phyloP scores from a whole-genome alignment of 1,284 basidiomycete species.

The Ceratobasidium sp. region DNA sequence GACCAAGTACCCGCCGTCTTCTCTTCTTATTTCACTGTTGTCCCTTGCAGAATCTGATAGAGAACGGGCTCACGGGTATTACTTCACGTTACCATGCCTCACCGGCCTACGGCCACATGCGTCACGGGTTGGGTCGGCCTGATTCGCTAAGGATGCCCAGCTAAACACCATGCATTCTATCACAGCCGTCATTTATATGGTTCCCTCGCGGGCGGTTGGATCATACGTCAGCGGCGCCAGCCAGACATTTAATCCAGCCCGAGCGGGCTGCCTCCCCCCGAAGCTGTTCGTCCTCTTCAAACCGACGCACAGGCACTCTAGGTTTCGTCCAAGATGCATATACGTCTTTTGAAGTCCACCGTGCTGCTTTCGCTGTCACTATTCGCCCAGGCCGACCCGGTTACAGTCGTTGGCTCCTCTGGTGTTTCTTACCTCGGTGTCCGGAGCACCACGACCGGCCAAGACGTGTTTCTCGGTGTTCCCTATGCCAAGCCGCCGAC shows the following conservation, averaged over 20 bases:
- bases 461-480: constrained; percentile 46
- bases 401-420: constrained; percentile 1
- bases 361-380: neutral
- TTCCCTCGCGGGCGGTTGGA: neutral
- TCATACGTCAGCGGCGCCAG: constrained; percentile 5
- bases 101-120: too few relatives aligned
- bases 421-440: constrained; percentile 37
- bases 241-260: neutral
- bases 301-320: neutral
- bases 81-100: too few relatives aligned
- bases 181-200: constrained; percentile 6
- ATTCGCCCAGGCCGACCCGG: neutral
- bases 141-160: neutral
- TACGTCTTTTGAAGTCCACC: neutral
- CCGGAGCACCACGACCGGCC: constrained; percentile 33
- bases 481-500: constrained; percentile 46
- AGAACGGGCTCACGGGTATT: too few relatives aligned
- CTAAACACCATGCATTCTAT: constrained; percentile 1
- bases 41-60: too few relatives aligned
- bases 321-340: neutral
- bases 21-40: too few relatives aligned
- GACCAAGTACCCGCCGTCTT: too few relatives aligned
- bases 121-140: too few relatives aligned
- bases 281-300: neutral
- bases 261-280: neutral